Evolutionary conservation across 805 yeast genomes (phyloP), one percentile per base, ranked within the genome.

Genomic region (Saccharomyces jurei): DNA sequence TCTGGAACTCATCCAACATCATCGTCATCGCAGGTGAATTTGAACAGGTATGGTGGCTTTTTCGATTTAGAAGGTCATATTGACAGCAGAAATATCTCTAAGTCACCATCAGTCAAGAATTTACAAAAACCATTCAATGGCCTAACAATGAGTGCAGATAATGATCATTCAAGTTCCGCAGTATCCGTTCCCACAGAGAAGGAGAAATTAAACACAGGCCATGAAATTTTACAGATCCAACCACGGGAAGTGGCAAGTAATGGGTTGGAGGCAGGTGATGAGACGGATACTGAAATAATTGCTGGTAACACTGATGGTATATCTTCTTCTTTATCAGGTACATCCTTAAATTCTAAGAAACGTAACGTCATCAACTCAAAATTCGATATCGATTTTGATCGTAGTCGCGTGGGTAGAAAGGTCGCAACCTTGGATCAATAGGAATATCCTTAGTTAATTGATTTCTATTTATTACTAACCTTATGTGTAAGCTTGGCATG

Each of bases 341-440:
- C 53, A 13, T 32, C 44, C 8, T 49, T 60, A 8, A 53, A 59
- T 14, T 53, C 65, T 1, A 57, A 52, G 47, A 64, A 53, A 41
- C 54, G 54, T 44, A 67, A 66, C 48, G 70, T 65, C 11, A 57
- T 62, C 21, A 58, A 62, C 48, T 64, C 67, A 2, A 64, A 63
- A 30, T 73, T 72, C 46, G 75, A 73, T 50, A 71, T 71, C 21
- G 67, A 71, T 57, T 74, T 73, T 52, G 77, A 73, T 52, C 71
- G 77, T 55, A 71, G 73, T 4, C 59, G 61, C 25, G 74, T 73
- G n/a, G 77, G 77, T 3, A 71, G 69, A 57, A 74, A 71, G 51
- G 70, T 74, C 9, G 53, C 58, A 10, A 60, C 68, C 2, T 56
- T 55, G 41, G 63, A 62, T 17, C 44, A 36, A 17, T 36, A 36